These are phyloP conservation scores for Ophiocordyceps unilateralis DNA, from an alignment of 2,329 filamentous ascomycete genomes.

Conservation along the genomic window DNA sequence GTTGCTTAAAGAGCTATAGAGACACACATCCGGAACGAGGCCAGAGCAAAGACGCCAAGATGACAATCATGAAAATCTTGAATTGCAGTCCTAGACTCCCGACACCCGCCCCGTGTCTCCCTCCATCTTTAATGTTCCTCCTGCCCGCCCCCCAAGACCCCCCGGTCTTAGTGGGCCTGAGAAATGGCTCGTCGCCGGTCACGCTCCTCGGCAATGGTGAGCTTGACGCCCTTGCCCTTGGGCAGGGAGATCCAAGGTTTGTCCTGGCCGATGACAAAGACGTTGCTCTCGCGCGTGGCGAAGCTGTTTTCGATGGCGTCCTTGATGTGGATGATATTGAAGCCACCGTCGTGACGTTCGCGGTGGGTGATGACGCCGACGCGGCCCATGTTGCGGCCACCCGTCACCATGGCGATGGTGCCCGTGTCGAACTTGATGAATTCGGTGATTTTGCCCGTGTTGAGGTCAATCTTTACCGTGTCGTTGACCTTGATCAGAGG, in stretches of 20 bases:
- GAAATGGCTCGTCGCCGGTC: constrained; percentile 73
- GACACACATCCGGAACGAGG: too few relatives aligned
- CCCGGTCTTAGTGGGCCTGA: constrained; percentile 29
- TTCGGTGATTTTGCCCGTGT: constrained; percentile 94
- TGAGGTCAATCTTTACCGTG: constrained; percentile 96
- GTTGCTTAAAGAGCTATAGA: too few relatives aligned
- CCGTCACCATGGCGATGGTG: constrained; percentile 94
- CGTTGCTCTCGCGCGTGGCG: constrained; percentile 97
- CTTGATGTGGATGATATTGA: constrained; percentile 99
- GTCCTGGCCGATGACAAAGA: constrained; percentile 96
- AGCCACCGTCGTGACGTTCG: constrained; percentile 99
- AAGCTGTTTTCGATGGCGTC: constrained; percentile 99
- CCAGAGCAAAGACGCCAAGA: too few relatives aligned
- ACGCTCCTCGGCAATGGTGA: constrained; percentile 96
- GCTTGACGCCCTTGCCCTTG: constrained; percentile 99
- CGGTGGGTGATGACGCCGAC: constrained; percentile 99
- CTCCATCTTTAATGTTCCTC: neutral
- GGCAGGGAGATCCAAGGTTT: constrained; percentile 99
- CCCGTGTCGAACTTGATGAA: constrained; percentile 98
- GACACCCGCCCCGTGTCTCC: constrained; percentile 17
- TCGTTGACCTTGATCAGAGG: constrained; percentile 99
- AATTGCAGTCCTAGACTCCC: constrained; percentile 21
- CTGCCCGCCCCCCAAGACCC: too few relatives aligned
- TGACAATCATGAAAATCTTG: constrained; percentile 9
- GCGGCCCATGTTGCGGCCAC: constrained; percentile 99